These are phyloP conservation scores for Vitis rotundifolia DNA, from an alignment of 164 flowering plant species.

Conservation along the genomic window DNA sequence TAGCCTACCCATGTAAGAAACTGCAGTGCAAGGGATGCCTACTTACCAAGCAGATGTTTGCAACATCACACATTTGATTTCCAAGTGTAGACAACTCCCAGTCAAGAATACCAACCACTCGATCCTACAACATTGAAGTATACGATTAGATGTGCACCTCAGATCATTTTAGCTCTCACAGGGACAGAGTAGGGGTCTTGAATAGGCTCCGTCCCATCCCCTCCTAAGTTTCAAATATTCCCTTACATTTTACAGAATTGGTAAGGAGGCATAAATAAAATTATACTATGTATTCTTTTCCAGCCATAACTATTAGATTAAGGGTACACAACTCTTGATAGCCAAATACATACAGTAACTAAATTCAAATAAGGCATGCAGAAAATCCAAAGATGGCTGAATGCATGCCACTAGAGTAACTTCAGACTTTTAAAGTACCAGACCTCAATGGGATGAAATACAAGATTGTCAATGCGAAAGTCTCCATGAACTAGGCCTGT, in stretches of 20 bases:
- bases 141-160: slow-evolving; percentile 16
- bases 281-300: too few relatives aligned
- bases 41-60: slow-evolving; percentile 83
- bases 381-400: not conserved
- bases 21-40: not conserved
- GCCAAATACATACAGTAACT: not conserved
- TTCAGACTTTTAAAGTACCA: slow-evolving; percentile 11
- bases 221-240: too few relatives aligned
- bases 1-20: not conserved
- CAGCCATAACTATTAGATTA: too few relatives aligned
- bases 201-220: too few relatives aligned
- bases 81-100: slow-evolving; percentile 99
- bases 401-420: not conserved
- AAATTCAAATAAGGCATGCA: not conserved
- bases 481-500: slow-evolving; percentile 97
- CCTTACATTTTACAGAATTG: too few relatives aligned
- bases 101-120: slow-evolving; percentile 95
- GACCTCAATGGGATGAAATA: slow-evolving; percentile 94
- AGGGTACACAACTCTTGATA: too few relatives aligned
- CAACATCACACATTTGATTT: slow-evolving; percentile 98
- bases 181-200: too few relatives aligned
- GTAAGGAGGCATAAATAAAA: too few relatives aligned
- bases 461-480: slow-evolving; percentile 88
- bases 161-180: not conserved
- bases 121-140: slow-evolving; percentile 64